phyloP scores from a whole-genome alignment of 257 asterid species.

The Plantago major region DNA sequence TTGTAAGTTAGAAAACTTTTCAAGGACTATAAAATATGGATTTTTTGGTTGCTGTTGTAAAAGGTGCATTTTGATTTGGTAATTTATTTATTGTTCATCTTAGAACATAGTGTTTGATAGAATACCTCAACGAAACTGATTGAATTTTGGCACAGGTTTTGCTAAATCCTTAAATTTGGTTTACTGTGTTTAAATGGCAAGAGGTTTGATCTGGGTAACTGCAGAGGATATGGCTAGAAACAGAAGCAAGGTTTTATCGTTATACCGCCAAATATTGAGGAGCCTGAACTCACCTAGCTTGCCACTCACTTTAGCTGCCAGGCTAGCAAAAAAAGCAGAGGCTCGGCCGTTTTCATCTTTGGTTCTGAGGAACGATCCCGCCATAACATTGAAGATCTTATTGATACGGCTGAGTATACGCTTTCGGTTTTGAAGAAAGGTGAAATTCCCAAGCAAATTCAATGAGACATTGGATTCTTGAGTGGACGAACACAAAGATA shows the following conservation, averaged over 20 bases:
- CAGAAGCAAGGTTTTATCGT: constrained; percentile 51
- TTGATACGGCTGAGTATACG: constrained; percentile 71
- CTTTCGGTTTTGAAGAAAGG: constrained; percentile 59
- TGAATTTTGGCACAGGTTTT: neutral
- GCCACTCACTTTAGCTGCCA: constrained; percentile 66
- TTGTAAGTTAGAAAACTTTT: too few species aligned
- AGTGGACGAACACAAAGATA: too few species aligned
- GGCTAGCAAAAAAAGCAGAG: constrained; percentile 70
- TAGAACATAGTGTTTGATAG: constrained; percentile 33
- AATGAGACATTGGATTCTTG: too few species aligned
- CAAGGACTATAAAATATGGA: too few species aligned
- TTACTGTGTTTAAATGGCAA: constrained; percentile 34
- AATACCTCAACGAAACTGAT: constrained; percentile 17
- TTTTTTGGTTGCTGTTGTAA: too few species aligned
- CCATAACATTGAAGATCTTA: constrained; percentile 77
- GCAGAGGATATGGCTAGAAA: constrained; percentile 71
- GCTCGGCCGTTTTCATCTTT: constrained; percentile 63
- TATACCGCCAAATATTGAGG: constrained; percentile 77
- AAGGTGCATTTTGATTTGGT: too few species aligned
- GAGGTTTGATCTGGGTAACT: constrained; percentile 76
- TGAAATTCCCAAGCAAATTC: constrained; percentile 52
- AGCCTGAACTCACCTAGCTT: constrained; percentile 70
- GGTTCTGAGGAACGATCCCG: constrained; percentile 72
- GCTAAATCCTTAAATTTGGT: neutral
- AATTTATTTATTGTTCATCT: too few species aligned